Evolutionary conservation across 257 asterid species (phyloP), one percentile per base, ranked within the genome.

Genomic region (Galeopsis tetrahit): DNA sequence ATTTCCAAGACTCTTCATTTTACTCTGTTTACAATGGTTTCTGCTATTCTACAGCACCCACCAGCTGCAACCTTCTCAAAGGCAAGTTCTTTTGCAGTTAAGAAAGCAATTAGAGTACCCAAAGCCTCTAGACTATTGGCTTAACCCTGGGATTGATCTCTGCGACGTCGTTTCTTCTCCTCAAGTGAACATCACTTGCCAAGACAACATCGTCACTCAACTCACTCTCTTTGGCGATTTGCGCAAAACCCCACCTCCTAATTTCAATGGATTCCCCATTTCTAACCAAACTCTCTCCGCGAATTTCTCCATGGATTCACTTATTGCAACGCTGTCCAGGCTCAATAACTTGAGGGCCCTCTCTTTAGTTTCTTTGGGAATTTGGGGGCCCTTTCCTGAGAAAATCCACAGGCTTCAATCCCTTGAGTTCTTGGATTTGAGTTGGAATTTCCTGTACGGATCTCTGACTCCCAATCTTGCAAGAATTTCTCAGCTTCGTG

Each of bases 21-120:
- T 75, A 17, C 67, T 82, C 71, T 73, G 78, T 43, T 58, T 82
- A 31, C 58, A 75, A 7, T 87, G 86, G 84, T 76, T 80, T 72
- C 75, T 85, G 66, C 76, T 82, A 71, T 71, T 87, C 68, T 53
- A 46, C 70, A 74, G 69, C 7, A 77, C 93, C 1, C 77, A 72
- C 17, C 85, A 89, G 67, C 43, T 89, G 3, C 90, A 86, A 61
- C 68, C 88, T 70, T 87, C 92, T 10, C 88, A 89, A 72, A 85
- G 68, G 63, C 88, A 85, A 59, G 85, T 85, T 17, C 88, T 89
- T 38, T 64, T 85, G 40, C 96, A 89, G 85, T 64, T 89, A 10
- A 77, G 87, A 34, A 87, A 81, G 83, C 91, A 87, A 9, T 75
- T 89, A 28, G 96, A 89, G 83, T 84, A 85, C 77, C 96, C 96